These are phyloP conservation scores for Aurantiochytrium sp. DNA, from an alignment of 108 stramenopile genomes.

Conservation along the genomic window DNA sequence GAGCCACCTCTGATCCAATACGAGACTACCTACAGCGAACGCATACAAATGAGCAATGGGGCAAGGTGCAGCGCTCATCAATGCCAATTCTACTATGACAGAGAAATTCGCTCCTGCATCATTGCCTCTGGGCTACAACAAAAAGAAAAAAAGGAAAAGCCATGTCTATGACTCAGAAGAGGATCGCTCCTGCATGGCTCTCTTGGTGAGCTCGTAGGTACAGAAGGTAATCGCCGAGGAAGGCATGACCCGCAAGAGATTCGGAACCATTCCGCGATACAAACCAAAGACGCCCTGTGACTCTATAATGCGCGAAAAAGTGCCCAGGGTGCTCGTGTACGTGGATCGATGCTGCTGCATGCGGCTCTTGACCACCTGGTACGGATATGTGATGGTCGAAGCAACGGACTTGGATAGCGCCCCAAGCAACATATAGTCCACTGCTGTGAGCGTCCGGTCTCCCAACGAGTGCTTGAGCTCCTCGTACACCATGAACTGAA, in stretches of 20 bases:
- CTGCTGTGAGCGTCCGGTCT: constrained; percentile 17
- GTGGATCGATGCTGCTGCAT: constrained; percentile 66
- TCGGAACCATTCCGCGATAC: constrained; percentile 77
- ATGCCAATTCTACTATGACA: too few species aligned
- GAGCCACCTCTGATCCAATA: too few species aligned
- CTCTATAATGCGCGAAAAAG: constrained; percentile 47
- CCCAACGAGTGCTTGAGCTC: constrained; percentile 69
- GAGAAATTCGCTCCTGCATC: too few species aligned
- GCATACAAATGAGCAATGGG: too few species aligned
- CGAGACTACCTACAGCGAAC: too few species aligned
- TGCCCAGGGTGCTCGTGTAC: constrained; percentile 33
- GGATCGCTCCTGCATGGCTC: not conserved
- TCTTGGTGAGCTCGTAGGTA: constrained; percentile 67
- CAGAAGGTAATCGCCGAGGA: constrained; percentile 91
- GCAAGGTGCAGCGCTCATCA: too few species aligned
- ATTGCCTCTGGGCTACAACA: too few species aligned
- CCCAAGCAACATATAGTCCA: constrained; percentile 59
- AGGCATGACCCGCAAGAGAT: constrained; percentile 89
- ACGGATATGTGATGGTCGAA: constrained; percentile 73
- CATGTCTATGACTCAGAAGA: too few species aligned
- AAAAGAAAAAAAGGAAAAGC: too few species aligned
- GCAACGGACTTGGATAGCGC: constrained; percentile 74
- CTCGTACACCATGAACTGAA: constrained; percentile 94
- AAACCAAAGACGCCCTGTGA: constrained; percentile 71
- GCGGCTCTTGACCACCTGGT: constrained; percentile 88